Conservation (phyloP, 225 moss, liverwort and hornwort species). For the Lunularia cruciata region DNA sequence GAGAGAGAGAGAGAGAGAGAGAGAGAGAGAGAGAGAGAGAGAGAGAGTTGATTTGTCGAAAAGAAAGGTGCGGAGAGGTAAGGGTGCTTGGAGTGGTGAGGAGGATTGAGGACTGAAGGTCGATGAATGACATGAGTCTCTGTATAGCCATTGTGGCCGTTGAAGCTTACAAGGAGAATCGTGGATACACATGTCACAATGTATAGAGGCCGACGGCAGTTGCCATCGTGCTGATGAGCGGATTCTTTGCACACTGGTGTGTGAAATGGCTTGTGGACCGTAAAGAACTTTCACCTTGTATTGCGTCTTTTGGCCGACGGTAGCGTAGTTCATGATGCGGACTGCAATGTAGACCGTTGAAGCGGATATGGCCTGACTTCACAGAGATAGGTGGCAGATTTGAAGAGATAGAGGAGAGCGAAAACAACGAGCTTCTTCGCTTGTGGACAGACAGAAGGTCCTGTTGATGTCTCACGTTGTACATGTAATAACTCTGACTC, state of each 20-base stretch:
- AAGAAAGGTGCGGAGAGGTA: background rate
- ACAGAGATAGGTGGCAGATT: background rate
- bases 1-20: background rate
- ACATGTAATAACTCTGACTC: background rate
- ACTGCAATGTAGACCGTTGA: constrained; percentile 15
- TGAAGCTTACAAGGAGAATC: background rate
- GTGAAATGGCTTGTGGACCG: background rate
- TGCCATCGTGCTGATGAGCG: background rate
- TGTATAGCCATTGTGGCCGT: too few species aligned
- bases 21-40: background rate
- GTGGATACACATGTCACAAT: background rate
- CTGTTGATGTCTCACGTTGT: background rate
- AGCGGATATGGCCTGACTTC: constrained; percentile 4
- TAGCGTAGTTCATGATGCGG: background rate
- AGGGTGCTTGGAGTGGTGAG: background rate
- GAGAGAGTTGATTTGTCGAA: background rate
- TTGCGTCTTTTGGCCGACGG: background rate
- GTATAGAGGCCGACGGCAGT: background rate
- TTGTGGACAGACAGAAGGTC: background rate
- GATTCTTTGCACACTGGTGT: background rate
- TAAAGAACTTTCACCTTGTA: background rate
- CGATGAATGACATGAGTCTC: too few species aligned
- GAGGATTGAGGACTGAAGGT: background rate
- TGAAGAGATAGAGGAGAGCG: constrained; percentile 2
- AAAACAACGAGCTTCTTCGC: background rate